Evolutionary conservation across 257 asterid genomes (phyloP), one percentile per base, ranked within the genome.

Genomic region (Solanum neorickii): DNA sequence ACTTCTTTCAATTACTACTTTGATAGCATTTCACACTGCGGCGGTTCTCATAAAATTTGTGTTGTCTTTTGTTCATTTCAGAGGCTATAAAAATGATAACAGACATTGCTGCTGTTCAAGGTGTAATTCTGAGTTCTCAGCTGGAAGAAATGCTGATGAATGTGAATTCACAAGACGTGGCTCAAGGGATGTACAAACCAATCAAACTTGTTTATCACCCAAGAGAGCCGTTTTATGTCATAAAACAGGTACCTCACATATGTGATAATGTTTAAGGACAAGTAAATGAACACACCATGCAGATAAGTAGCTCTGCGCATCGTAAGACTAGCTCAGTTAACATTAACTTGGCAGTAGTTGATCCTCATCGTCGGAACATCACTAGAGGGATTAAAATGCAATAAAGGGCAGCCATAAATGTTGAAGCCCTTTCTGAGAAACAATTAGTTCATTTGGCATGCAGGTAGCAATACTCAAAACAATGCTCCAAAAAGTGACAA

Each of bases 121-220:
- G 95, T 73, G 96, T 93, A 35, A 89, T 96, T 85, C 91, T 94
- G 87, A 95, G 96, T 92, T 94, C 98, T 62, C 98, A 95, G 91
- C 90, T 96, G 88, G 94, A 94, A 87, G 96, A 94, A 44, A 93
- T 96, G 89, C 82, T 96, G 83, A 89, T 88, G 92, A 92, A 91
- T 68, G 91, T 88, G 21, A 93, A 93, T 47, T 92, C 96, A 46
- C 88, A 92, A 33, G 95, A 94, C 75, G 80, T 89, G 16, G 88
- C 89, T 46, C 90, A 85, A 25, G 95, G 93, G 87, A 88, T 88
- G 90, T 90, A 88, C 75, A 92, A 88, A 89, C 98, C 98, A 49
- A 92, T 93, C 89, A 95, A 94, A 83, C 95, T 96, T 86, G 75
- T 90, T 41, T 95, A 95, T 87, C 93, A 94, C 88, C 98, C 98